Evolutionary conservation across 768 basidiomycete genomes (phyloP), one percentile per base, ranked within the genome.

Genomic region (Ramaria rubella): DNA sequence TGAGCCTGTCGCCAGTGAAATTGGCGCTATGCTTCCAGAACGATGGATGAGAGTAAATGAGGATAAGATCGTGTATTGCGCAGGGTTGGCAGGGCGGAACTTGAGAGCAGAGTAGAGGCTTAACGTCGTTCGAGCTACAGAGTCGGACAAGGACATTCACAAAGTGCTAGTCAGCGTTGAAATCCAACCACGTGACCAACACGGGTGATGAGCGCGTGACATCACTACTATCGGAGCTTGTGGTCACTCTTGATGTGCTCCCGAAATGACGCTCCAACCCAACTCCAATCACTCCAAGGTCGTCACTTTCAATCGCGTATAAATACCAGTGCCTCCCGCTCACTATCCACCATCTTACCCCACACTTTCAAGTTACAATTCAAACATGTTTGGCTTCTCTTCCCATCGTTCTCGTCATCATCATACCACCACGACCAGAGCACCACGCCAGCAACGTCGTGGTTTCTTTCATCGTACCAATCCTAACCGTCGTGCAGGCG

Each of bases 1-100:
- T 3, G 87, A 86, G 11, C 94, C 94, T 7, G 91, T 89, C 1
- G 79, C 85, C 3, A 94, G 63, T 30, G 87, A 85, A 42, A 93
- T 80, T 40, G 51, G 26, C 33, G 27, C 60, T 33, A 26, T 36
- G 12, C 11, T 29, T 11, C 30, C 50, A 11, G 27, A 30, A 29
- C 17, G 26, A 15, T 38, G 38, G 9, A 49, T 75, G 57, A 91
- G 77, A 2, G 80, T 76, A 49, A 81, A 69, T 0, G 73, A 66
- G 4, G 89, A 84, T 0, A 86, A 68, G 52, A 90, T 70, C 23
- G 86, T 88, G 69, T 77, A 87, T 59, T 87, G 78, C 1, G 43
- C 26, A 17, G 73, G 72, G 6, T 73, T 59, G 17, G 76, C 81
- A 4, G 83, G 85, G 43, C 63, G 72, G 64, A 81, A 80, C 1